Percentiles rank a stretch among this genome's conserved stretches.
phyloP scores from a whole-genome alignment of 306 rosid genomes.

The Phaseolus lunatus region DNA sequence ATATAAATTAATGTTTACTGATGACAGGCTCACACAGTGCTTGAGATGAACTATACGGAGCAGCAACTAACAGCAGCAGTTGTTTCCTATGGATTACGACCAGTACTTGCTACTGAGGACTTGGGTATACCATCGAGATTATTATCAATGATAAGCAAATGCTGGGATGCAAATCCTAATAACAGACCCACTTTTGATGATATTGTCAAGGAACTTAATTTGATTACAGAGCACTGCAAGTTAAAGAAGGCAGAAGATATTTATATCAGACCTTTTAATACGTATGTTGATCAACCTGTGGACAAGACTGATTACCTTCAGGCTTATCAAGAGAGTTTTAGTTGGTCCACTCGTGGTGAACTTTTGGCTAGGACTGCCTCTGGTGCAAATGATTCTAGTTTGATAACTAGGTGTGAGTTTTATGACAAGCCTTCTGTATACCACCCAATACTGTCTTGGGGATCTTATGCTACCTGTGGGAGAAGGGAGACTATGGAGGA shows the following conservation, averaged over 20 bases:
- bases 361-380: slow-evolving; percentile 53
- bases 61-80: slow-evolving; percentile 93
- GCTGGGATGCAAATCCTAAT: slow-evolving; percentile 82
- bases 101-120: slow-evolving; percentile 71
- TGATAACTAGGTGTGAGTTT: slow-evolving; percentile 53
- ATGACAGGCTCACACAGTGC: slow-evolving; percentile 92
- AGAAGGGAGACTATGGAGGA: slow-evolving; percentile 98
- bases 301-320: slow-evolving; percentile 45
- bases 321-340: slow-evolving; percentile 65
- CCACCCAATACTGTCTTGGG: slow-evolving; percentile 79
- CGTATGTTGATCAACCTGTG: slow-evolving; percentile 44
- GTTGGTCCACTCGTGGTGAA: slow-evolving; percentile 81
- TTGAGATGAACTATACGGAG: slow-evolving; percentile 95
- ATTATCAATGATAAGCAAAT: slow-evolving; percentile 67
- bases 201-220: slow-evolving; percentile 70
- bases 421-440: slow-evolving; percentile 54
- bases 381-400: slow-evolving; percentile 49
- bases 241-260: slow-evolving; percentile 53
- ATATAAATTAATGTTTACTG: slow-evolving; percentile 31
- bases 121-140: slow-evolving; percentile 72
- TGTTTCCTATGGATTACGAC: slow-evolving; percentile 82
- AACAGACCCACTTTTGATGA: slow-evolving; percentile 76
- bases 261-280: slow-evolving; percentile 41
- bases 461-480: slow-evolving; percentile 93
- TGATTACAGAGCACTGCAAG: slow-evolving; percentile 57